Percentiles rank a stretch among this genome's conserved stretches.
Conservation (phyloP, 352 stramenopile genomes). For the Globisporangium splendens region DNA sequence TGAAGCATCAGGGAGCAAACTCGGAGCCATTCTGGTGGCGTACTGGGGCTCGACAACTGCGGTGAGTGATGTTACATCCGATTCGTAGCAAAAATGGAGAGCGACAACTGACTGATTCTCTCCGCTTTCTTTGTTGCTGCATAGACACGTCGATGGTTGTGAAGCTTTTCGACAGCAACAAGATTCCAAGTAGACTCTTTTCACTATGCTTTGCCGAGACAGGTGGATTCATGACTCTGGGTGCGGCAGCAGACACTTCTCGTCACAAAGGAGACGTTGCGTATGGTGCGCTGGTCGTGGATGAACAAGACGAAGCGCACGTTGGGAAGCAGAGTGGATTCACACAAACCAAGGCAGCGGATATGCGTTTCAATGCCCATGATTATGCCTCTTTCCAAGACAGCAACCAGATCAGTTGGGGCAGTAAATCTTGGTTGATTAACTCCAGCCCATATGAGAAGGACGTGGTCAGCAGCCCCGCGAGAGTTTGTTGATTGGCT, state of each 20-base stretch:
- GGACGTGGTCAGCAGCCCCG: too few species aligned
- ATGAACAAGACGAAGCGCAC: too few species aligned
- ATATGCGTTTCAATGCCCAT: slow-evolving; percentile 12
- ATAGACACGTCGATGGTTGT: slow-evolving; percentile 62
- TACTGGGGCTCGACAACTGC: slow-evolving; percentile 74
- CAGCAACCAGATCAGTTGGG: too few species aligned
- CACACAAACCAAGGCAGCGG: slow-evolving; percentile 3
- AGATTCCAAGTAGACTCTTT: slow-evolving; percentile 67
- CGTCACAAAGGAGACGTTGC: slow-evolving; percentile 23
- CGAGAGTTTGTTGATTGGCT: too few species aligned
- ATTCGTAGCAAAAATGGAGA: background rate
- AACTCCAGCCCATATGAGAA: too few species aligned
- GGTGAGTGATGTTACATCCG: slow-evolving; percentile 14
- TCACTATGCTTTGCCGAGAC: slow-evolving; percentile 37
- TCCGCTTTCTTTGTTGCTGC: background rate
- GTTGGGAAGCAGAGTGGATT: background rate
- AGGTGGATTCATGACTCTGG: slow-evolving; percentile 35
- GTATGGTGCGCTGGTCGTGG: slow-evolving; percentile 22
- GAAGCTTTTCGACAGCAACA: slow-evolving; percentile 70
- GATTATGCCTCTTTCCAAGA: too few species aligned
- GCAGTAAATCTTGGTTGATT: too few species aligned
- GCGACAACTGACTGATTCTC: too few species aligned
- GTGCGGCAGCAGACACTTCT: slow-evolving; percentile 19
- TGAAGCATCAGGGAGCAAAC: slow-evolving; percentile 28
- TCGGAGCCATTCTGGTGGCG: slow-evolving; percentile 31